Conservation (phyloP, 202 grass and related monocot genomes). For the Schoenoplectus tabernaemontani region DNA sequence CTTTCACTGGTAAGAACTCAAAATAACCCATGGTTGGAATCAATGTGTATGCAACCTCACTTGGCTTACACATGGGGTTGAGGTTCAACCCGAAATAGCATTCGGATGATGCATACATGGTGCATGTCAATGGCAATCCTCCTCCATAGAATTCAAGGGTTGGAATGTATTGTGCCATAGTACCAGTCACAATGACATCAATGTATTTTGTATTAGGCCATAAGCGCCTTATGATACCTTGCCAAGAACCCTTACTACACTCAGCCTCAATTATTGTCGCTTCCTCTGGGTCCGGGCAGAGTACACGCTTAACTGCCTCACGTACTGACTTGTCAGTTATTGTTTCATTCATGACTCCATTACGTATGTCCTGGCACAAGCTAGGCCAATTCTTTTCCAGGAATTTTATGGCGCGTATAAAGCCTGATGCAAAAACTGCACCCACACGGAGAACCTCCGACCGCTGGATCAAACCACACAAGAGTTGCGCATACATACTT, state of each 20-base stretch:
- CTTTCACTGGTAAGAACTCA: conserved; percentile 67
- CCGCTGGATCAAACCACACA: conserved; percentile 76
- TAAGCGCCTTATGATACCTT: conserved; percentile 73
- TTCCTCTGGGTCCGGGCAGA: conserved; percentile 39
- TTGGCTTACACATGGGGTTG: conserved; percentile 81
- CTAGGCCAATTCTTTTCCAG: conserved; percentile 83
- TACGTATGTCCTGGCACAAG: conserved; percentile 70
- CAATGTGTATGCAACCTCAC: conserved; percentile 82
- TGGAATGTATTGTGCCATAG: conserved; percentile 94
- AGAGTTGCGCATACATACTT: conserved; percentile 93
- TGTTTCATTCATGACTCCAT: conserved; percentile 48
- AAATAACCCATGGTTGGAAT: conserved; percentile 96
- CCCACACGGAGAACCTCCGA: conserved; percentile 76
- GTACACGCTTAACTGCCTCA: conserved; percentile 49
- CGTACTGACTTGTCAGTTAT: conserved; percentile 61
- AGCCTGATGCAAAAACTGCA: conserved; percentile 84
- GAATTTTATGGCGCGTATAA: conserved; percentile 81
- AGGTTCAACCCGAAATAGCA: conserved; percentile 97
- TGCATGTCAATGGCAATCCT: conserved; percentile 66
- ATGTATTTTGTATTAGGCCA: conserved; percentile 95
- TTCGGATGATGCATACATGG: conserved; percentile 94
- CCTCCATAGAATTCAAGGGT: conserved; percentile 80
- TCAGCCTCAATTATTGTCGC: conserved; percentile 54
- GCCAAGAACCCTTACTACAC: conserved; percentile 62
- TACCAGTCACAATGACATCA: conserved; percentile 87